Base-by-base conservation (phyloP, 148 eudicot species). In the Nyssa sinensis region DNA sequence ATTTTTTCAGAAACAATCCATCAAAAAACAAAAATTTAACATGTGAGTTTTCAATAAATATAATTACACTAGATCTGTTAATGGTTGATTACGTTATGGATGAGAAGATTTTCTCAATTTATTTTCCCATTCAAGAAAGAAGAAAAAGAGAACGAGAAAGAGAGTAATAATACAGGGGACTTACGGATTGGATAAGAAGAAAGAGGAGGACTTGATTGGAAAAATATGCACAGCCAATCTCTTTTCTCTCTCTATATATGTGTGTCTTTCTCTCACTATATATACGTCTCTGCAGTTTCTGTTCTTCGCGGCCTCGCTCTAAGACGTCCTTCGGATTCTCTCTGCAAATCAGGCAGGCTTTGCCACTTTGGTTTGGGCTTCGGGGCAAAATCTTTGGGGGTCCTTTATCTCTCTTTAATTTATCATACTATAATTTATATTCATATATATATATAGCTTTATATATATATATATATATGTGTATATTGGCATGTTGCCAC, bases 131-230 rank as follows among this genome's bases (percentile, higher is more conserved):
- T 19, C 1, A 25, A 32, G 35, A 39, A 24, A 57, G 17, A 70
- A 51, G 60, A 70, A 30, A 10, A 78, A 71, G 25, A 55, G 25
- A 21, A 21, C 0, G 24, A 73, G 74, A 72, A 62, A 59, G 24
- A 21, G 71, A 62, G 55, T 39, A 72, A 74, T 35, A 60, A 69
- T 31, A 66, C 71, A 77, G 77, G 68, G 80, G 67, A 81, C 94
- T 88, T 86, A 88, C 91, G 64, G 77, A 85, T 83, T 82, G 85
- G 87, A 81, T 80, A 83, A 72, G 82, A 67, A 76, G 60, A 72
- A 51, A 68, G 69, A 60, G 28, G 64, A 70, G 78, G 60, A 39
- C 53, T 72, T 68, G 77, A 80, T 69, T 53, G 72, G 62, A 64
- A 53, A 25, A 70, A 57, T 75, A 53, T 71, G 67, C 80, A 62